Percentiles rank a stretch among this genome's conserved stretches.
phyloP scores from a whole-genome alignment of 1,284 basidiomycete genomes.

The Cystobasidium sp. region DNA sequence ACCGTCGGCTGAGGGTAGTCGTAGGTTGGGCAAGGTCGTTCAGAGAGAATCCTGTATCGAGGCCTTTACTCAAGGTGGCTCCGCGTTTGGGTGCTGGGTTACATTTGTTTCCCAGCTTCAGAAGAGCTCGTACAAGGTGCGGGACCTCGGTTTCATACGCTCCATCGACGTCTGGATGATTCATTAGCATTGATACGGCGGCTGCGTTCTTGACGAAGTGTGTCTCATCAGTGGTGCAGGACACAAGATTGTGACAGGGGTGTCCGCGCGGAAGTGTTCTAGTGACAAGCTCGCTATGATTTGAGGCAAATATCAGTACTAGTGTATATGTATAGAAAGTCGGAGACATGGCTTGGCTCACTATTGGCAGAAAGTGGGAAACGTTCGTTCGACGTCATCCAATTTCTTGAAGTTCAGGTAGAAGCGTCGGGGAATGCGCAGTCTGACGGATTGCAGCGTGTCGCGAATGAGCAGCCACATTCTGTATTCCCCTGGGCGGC shows the following conservation, averaged over 20 bases:
- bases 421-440: constrained; percentile 88
- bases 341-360: constrained; percentile 15
- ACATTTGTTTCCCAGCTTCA: constrained; percentile 85
- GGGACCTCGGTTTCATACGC: constrained; percentile 95
- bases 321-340: constrained; percentile 47
- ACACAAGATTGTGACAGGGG: constrained; percentile 78
- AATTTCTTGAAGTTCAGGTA: constrained; percentile 82
- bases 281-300: constrained; percentile 69
- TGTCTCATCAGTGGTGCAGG: constrained; percentile 80
- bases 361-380: constrained; percentile 37
- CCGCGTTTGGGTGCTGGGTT: constrained; percentile 66
- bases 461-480: constrained; percentile 87
- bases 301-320: constrained; percentile 59
- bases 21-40: constrained; percentile 73
- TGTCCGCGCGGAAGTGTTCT: constrained; percentile 80
- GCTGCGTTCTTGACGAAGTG: constrained; percentile 81
- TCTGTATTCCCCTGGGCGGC: constrained; percentile 79
- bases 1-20: constrained; percentile 66
- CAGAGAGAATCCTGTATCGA: constrained; percentile 84
- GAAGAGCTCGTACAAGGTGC: constrained; percentile 77
- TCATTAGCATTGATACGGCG: constrained; percentile 88
- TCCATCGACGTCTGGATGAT: constrained; percentile 93
- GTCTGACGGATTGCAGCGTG: constrained; percentile 75
- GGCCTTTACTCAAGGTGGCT: constrained; percentile 80
- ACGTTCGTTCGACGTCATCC: constrained; percentile 37